Conservation (phyloP, 2,329 filamentous ascomycete species). For the Pseudonectria buxi region DNA sequence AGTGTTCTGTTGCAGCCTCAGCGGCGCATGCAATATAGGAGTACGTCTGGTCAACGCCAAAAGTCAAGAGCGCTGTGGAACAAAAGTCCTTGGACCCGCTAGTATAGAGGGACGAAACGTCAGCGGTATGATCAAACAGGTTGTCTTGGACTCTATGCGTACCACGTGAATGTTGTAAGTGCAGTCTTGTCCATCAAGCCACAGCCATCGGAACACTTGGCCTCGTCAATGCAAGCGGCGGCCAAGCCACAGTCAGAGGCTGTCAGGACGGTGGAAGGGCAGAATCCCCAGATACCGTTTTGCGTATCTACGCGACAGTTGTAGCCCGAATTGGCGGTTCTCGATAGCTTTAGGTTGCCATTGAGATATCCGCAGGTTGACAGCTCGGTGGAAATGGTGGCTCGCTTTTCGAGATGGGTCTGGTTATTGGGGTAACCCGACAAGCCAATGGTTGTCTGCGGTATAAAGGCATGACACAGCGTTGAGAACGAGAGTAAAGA, state of each 20-base stretch:
- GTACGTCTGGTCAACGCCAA: slow-evolving; percentile 26
- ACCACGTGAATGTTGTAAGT: slow-evolving; percentile 32
- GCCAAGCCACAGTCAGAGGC: slow-evolving; percentile 33
- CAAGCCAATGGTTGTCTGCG: no score
- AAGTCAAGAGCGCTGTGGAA: slow-evolving; percentile 27
- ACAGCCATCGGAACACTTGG: slow-evolving; percentile 27
- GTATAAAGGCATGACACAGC: no score
- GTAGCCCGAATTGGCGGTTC: slow-evolving; percentile 28
- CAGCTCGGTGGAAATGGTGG: slow-evolving; percentile 11
- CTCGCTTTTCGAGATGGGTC: slow-evolving; percentile 1
- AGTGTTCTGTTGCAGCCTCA: slow-evolving; percentile 19
- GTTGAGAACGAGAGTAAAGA: no score
- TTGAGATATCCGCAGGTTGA: slow-evolving; percentile 25
- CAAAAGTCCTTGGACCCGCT: slow-evolving; percentile 11
- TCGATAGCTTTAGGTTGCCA: slow-evolving; percentile 22
- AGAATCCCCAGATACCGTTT: slow-evolving; percentile 34
- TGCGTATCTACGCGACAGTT: slow-evolving; percentile 30
- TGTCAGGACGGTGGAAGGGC: slow-evolving; percentile 27
- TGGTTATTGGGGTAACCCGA: no score
- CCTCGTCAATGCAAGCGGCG: slow-evolving; percentile 28
- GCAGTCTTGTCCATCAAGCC: slow-evolving; percentile 15
- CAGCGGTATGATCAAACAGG: no score
- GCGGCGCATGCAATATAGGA: slow-evolving; percentile 30
- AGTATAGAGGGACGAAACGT: no score
- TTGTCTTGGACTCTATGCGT: background rate